Evolutionary conservation across 306 rosid species (phyloP).

Genomic region (Lagenaria siceraria): DNA sequence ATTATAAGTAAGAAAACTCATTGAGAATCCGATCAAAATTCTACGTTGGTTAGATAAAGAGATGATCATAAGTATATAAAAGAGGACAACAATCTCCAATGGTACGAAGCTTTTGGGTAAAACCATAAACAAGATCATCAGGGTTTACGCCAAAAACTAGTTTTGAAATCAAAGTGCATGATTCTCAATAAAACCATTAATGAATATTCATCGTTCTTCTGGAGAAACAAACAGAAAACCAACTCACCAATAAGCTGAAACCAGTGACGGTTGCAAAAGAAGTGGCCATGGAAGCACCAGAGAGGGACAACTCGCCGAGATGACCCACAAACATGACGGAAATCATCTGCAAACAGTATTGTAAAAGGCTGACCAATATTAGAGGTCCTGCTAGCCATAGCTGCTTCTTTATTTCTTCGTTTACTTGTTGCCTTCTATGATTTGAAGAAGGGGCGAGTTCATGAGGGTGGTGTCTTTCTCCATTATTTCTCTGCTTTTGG

Average conservation of each 20-base stretch:
- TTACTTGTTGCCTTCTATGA: neutral
- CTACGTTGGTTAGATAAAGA: too few relatives aligned
- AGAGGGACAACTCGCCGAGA: constrained; percentile 44
- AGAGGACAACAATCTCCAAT: too few relatives aligned
- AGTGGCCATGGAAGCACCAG: constrained; percentile 67
- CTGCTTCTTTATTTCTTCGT: constrained; percentile 55
- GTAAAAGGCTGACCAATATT: constrained; percentile 31
- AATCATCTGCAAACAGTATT: constrained; percentile 37
- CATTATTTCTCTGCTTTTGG: neutral
- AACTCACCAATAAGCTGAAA: constrained; percentile 53
- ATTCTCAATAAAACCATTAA: neutral
- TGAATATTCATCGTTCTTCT: neutral
- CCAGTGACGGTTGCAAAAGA: constrained; percentile 71
- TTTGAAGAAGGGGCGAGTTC: too few relatives aligned
- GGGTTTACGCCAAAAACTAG: too few relatives aligned
- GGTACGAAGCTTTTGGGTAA: too few relatives aligned
- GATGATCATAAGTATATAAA: too few relatives aligned
- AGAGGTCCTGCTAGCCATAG: constrained; percentile 79
- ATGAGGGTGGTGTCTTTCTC: too few relatives aligned
- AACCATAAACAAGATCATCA: too few relatives aligned
- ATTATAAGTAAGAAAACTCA: too few relatives aligned
- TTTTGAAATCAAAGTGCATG: neutral
- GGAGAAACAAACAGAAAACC: neutral
- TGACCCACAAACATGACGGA: constrained; percentile 76
- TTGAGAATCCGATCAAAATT: too few relatives aligned